Evolutionary conservation across 495 filamentous ascomycete species (phyloP), one percentile per base, ranked within the genome.

Genomic region (Sordaria brevicollis): DNA sequence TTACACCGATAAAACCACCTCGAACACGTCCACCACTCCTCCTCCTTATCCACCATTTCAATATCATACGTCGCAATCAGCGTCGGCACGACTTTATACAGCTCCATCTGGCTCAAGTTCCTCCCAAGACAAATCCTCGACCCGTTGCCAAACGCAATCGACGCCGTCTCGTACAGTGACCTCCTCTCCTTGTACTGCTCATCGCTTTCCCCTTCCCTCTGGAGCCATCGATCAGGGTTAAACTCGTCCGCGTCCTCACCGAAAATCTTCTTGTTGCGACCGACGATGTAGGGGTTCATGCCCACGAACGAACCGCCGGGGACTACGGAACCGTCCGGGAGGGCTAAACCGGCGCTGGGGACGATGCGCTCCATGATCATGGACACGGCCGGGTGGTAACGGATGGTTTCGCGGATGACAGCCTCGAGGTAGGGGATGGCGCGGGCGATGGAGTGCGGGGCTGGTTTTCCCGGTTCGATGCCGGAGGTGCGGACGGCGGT

Each of bases 81-180:
- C 68, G 85, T 87, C 37, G 89, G 86, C 66, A 90, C 84, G 7
- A 90, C 73, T 76, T 91, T 91, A 71, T 87, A 86, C 33, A 91
- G 83, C 80, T 92, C 89, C 75, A 91, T 74, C 77, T 85, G 77
- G 33, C 82, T 83, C 69, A 91, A 80, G 70, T 91, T 89, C 72
- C 86, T 85, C 5, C 90, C 89, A 73, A 91, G 83, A 72, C 90
- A 91, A 17, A 86, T 85, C 38, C 90, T 77, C 13, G 82, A 81
- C 35, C 89, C 90, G 0, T 83, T 87, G 8, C 89, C 89, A 78
- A 92, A 92, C 66, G 79, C 76, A 34, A 85, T 72, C 36, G 75
- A 65, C 17, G 76, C 68, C 57, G 70, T 70, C 11, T 76, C 72
- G 73, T 73, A 76, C 39, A 65, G 19, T 66, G 68, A 68, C 68